Evolutionary conservation across 441 rosid genomes (phyloP), one percentile per base, ranked within the genome.

Genomic region (Hura crepitans): DNA sequence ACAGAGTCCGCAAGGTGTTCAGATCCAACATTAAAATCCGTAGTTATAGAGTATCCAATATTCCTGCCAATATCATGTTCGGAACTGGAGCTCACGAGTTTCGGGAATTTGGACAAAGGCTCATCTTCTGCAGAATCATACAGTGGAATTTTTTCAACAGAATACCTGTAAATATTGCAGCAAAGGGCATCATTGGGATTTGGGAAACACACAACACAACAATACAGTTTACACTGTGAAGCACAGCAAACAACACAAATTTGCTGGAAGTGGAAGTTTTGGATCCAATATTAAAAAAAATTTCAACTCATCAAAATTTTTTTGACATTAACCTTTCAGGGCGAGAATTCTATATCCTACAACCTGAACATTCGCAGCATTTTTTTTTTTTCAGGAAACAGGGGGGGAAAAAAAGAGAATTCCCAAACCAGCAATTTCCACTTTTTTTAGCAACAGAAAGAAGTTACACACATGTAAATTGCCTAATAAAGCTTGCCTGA

Each of bases 111-210:
- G 43, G 80, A 75, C 23, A 80, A 72, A 70, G 91, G 95, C 80
- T 93, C 98, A 77, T 93, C 97, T 87, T 93, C 97, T 10, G 92
- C 90, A 71, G 98, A 93, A 81, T 93, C 98, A 77, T 93, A 91
- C 6, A 89, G 82, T 22, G 93, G 97, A 42, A 93, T 85, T 68
- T 91, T 87, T 74, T 93, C 97, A 66, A 93, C 92, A 11, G 93
- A 89, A 69, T 93, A 91, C 82, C 95, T 92, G 84, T 35, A 70
- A 79, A 70, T 45, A 61, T 66, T 30, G 49, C 46, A 69, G 46
- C 58, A 56, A 71, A 59, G 25, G 10, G 43, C 7, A 50, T 59
- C 30, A 23, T 22, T n/a, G n/a, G n/a, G n/a, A n/a, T n/a, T n/a
- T 62, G 33, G 3, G 42, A n/a, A 68, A 27, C 23, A 35, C 23